A percentile compares a stretch with the other conserved stretches of the same genome.
phyloP scores from a whole-genome alignment of 2,329 filamentous ascomycete species.

The Aquanectria penicillioides region DNA sequence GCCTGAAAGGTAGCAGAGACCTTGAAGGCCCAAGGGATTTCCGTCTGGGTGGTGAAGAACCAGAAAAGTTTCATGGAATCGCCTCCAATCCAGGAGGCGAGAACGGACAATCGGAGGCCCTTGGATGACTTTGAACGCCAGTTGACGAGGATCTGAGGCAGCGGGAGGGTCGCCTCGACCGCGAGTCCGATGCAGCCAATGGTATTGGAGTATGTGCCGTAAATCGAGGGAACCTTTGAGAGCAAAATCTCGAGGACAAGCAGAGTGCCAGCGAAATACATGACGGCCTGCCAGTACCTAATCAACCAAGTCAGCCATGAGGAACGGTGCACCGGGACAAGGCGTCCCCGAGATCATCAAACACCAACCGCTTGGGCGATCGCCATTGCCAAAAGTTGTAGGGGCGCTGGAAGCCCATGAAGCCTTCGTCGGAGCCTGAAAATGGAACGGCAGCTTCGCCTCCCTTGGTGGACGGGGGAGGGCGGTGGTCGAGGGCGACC shows the following conservation, averaged over 20 bases:
- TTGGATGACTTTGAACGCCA: constrained; percentile 74
- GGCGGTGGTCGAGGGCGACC: constrained; percentile 75
- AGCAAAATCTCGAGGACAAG: constrained; percentile 74
- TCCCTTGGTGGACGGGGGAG: constrained; percentile 66
- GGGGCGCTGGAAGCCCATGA: constrained; percentile 62
- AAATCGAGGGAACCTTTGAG: constrained; percentile 65
- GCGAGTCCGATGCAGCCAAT: constrained; percentile 81
- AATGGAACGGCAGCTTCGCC: constrained; percentile 72
- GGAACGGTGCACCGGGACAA: background rate
- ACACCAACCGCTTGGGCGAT: constrained; percentile 70
- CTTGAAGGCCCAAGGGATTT: constrained; percentile 83
- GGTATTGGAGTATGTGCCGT: constrained; percentile 71
- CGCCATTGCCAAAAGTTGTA: constrained; percentile 89
- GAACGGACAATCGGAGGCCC: constrained; percentile 80
- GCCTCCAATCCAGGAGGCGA: constrained; percentile 81
- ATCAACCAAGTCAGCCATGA: constrained; percentile 20
- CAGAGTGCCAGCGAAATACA: constrained; percentile 72
- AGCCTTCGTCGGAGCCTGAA: constrained; percentile 56
- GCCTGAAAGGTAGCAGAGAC: constrained; percentile 85
- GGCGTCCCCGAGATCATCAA: background rate
- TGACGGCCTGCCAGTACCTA: constrained; percentile 82
- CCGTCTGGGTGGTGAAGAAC: constrained; percentile 78
- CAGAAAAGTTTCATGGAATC: constrained; percentile 89
- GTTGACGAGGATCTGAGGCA: constrained; percentile 82
- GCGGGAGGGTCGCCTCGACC: constrained; percentile 82